A percentile compares a stretch with the other conserved stretches of the same genome.
Evolutionary conservation across 169 alveolate species (phyloP).

Genomic region (Eimeria tenella): DNA sequence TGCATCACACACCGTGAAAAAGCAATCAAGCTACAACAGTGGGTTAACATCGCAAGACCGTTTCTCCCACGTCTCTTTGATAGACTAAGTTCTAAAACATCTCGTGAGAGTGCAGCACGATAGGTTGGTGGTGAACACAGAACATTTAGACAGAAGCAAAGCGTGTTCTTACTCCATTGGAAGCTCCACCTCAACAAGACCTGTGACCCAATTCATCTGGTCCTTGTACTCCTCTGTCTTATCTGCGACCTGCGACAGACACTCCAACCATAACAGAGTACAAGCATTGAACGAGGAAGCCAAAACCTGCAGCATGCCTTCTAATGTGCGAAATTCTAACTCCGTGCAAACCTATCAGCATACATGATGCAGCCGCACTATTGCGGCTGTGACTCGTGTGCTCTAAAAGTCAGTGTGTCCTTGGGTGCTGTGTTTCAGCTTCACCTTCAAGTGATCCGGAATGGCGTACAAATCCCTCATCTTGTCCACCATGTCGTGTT

Average conservation of each 20-base stretch:
- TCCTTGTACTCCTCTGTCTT: conserved; percentile 67
- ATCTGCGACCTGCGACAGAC: conserved; percentile 69
- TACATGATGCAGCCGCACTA: too few species aligned
- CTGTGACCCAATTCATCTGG: conserved; percentile 82
- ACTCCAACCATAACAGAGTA: background rate
- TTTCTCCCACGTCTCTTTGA: too few species aligned
- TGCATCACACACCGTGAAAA: conserved; percentile 7
- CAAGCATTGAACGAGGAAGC: background rate
- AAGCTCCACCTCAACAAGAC: conserved; percentile 80
- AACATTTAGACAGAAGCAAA: background rate
- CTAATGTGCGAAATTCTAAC: background rate
- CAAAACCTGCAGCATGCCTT: too few species aligned
- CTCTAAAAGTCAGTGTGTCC: background rate
- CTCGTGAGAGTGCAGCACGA: background rate
- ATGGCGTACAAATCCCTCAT: conserved; percentile 67
- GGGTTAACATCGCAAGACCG: too few species aligned
- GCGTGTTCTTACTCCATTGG: conserved; percentile 76
- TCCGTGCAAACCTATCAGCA: background rate
- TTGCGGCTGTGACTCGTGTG: too few species aligned
- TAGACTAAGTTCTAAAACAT: background rate
- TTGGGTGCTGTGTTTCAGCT: background rate
- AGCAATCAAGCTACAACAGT: too few species aligned
- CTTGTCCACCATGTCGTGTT: conserved; percentile 23
- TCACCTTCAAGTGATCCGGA: conserved; percentile 72
- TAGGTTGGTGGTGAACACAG: background rate